Evolutionary conservation across 257 asterid species (phyloP), one percentile per base, ranked within the genome.

Genomic region (Solanum piurae): DNA sequence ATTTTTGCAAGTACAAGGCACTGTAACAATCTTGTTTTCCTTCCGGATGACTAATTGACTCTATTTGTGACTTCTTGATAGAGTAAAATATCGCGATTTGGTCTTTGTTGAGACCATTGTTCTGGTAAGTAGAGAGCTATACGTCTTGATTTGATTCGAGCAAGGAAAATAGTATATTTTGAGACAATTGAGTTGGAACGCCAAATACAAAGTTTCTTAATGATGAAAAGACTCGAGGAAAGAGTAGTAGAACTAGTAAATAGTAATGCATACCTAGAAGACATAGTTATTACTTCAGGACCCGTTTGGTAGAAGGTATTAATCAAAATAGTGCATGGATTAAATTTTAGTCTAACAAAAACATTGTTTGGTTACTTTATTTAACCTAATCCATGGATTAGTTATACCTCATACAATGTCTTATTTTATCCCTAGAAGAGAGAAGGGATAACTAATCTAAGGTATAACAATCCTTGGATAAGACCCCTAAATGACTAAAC

Each of bases 101-200:
- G 1, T 91, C 95, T 73, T 37, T 71, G 23, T 82, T 83, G 23
- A 89, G 84, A 21, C 89, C 90, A 27, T 93, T 93, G 89, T 93
- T 91, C 92, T 93, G 98, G 86, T 95, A 58, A 93, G 95, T 64
- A 91, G 88, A 91, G 98, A 90, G 12, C 20, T 92, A 42, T 98
- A 95, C 2, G 91, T 91, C 4, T 27, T 90, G 88, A 88, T 89
- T 83, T 18, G 79, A 11, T 89, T 79, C 40, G 77, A 89, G 87
- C 98, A 95, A 27, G 89, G 37, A 10, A 95, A 95, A 60, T 93
- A 89, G 74, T 90, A 72, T 10, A 88, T 86, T 25, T 58, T 36
- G 75, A 38, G 44, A 84, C 31, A 88, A 84, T 27, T 93, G 87
- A 68, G 75, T 5, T 34, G 91, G 84, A 25, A 58, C 5, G 23